Evolutionary conservation across 768 basidiomycete species (phyloP).

Genomic region (Tulasnella calospora): DNA sequence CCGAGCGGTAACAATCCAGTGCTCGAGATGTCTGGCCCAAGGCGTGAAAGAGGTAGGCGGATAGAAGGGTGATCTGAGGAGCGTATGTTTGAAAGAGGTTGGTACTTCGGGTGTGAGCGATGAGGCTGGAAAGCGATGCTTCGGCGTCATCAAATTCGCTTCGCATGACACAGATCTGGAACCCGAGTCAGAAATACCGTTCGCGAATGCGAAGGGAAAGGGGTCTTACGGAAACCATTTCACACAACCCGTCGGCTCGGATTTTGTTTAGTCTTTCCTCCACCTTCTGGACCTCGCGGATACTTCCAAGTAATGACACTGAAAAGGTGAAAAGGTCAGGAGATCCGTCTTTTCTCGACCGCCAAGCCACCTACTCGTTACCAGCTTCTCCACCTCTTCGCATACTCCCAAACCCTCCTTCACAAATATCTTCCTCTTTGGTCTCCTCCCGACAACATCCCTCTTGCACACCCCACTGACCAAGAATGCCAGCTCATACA

Average conservation of each 20-base stretch:
- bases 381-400: slow-evolving; percentile 44
- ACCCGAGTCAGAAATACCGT: neutral
- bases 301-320: slow-evolving; percentile 57
- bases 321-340: neutral
- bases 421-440: slow-evolving; percentile 67
- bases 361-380: slow-evolving; percentile 37
- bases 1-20: slow-evolving; percentile 56
- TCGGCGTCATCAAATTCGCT: slow-evolving; percentile 64
- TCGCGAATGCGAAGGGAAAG: neutral
- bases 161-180: slow-evolving; percentile 59
- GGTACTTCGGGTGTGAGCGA: slow-evolving; percentile 58
- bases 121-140: slow-evolving; percentile 45
- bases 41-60: slow-evolving; percentile 72
- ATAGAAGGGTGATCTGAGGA: slow-evolving; percentile 59
- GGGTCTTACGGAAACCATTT: slow-evolving; percentile 55
- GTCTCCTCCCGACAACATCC: slow-evolving; percentile 67
- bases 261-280: slow-evolving; percentile 53
- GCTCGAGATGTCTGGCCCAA: slow-evolving; percentile 52
- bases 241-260: slow-evolving; percentile 66
- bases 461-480: slow-evolving; percentile 62
- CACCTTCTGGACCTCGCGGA: slow-evolving; percentile 48
- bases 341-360: neutral
- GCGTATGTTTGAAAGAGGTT: slow-evolving; percentile 54
- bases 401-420: slow-evolving; percentile 45
- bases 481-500: slow-evolving; percentile 63